phyloP scores from a whole-genome alignment of 495 filamentous ascomycete species.

The Penicillium paradoxum region DNA sequence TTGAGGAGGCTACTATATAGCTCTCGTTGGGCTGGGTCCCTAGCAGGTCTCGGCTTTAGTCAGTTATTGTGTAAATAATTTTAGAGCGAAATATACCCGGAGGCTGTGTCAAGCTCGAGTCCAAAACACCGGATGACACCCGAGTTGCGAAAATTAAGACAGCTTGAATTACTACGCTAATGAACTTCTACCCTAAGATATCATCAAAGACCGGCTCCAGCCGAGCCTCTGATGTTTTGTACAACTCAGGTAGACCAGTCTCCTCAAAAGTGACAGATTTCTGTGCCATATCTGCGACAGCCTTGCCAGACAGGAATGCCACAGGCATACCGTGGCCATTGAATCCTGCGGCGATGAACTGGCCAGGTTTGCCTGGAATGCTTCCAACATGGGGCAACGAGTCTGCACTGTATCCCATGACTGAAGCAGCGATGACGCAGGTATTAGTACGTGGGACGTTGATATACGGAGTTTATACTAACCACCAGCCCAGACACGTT shows the following conservation, averaged over 20 bases:
- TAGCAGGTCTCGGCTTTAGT: not conserved
- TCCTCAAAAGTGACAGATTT: slow-evolving; percentile 33
- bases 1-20: not conserved
- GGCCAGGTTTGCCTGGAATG: slow-evolving; percentile 39
- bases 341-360: slow-evolving; percentile 50
- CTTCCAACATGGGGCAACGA: slow-evolving; percentile 45
- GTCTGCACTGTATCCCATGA: slow-evolving; percentile 46
- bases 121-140: not conserved
- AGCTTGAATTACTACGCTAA: not conserved
- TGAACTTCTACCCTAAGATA: not conserved
- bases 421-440: slow-evolving; percentile 1
- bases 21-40: not conserved
- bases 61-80: not conserved
- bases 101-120: not conserved
- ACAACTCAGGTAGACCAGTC: slow-evolving; percentile 33
- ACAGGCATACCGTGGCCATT: slow-evolving; percentile 55
- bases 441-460: not conserved
- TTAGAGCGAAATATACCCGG: slow-evolving; percentile 6
- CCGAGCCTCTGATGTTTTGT: slow-evolving; percentile 31
- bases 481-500: slow-evolving; percentile 49
- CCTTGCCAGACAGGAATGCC: slow-evolving; percentile 41
- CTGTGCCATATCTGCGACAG: slow-evolving; percentile 43
- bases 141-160: too few species aligned
- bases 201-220: slow-evolving; percentile 17
- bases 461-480: slow-evolving; percentile 5